Evolutionary conservation across 2,329 filamentous ascomycete species (phyloP), one percentile per base, ranked within the genome.

Genomic region (Claviceps paspali): DNA sequence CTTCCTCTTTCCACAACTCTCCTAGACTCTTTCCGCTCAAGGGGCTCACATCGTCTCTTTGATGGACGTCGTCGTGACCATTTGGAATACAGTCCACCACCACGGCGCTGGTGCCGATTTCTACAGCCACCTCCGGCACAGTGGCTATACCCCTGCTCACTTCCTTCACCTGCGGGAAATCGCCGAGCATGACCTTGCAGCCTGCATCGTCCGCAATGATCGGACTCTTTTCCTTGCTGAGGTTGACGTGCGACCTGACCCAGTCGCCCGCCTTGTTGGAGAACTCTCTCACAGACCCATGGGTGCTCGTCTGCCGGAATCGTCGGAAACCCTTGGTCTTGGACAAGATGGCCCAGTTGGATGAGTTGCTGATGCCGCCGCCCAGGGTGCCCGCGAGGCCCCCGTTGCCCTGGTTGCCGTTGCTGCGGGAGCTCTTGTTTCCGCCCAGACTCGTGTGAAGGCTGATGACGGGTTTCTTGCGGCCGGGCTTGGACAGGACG

Each of bases 231-330:
- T 43, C 41, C 18, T 38, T 43, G 36, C 35, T 43, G 7, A 40
- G 28, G 17, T 38, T 42, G 12, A 46, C 46, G 33, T 46, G 52
- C n/a, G 44, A 42, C 11, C 49, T 47, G 19, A 49, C 46, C 52
- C 54, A 55, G 17, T 44, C 46, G n/a, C 48, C 37, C 0, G 50
- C 44, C 35, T 47, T 51, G 36, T 46, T 36, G 35, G 47, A 47
- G 1, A 56, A 39, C 19, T 47, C 47, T 1, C 46, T 44, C 36
- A 53, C 39, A 23, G 49, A 50, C 3, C 38, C 36, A 7, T 36
- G 36, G 17, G 37, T 36, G 21, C 42, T 21, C 24, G 6, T n/a
- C 17, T 33, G 39, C 5, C 41, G 36, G 37, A 41, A 34, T 10
- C 39, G 34, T 10, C 39, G 39, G n/a, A 38, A 14, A 6, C 43